These are phyloP conservation scores for Zarea fungicola DNA, from an alignment of 2,329 filamentous ascomycete species.

Conservation along the genomic window DNA sequence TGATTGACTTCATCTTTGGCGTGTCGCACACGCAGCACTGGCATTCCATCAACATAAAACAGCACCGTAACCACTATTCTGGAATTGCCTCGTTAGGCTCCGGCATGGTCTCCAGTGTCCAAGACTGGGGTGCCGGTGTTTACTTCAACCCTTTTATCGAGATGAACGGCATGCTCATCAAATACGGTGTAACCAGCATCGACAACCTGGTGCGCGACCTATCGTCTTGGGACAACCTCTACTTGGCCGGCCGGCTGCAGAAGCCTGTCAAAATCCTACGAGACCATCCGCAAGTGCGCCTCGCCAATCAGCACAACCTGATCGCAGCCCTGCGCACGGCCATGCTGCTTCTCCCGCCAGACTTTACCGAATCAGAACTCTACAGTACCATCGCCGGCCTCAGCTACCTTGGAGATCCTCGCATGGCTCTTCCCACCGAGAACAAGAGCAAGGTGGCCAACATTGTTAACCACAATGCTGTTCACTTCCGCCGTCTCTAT, in stretches of 20 bases:
- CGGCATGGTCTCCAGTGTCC: conserved; percentile 74
- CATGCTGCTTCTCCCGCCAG: conserved; percentile 74
- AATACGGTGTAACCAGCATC: conserved; percentile 95
- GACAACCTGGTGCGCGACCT: conserved; percentile 84
- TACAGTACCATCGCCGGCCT: conserved; percentile 90
- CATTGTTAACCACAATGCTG: conserved; percentile 86
- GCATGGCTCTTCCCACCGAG: conserved; percentile 86
- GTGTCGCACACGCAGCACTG: conserved; percentile 94
- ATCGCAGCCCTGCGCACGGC: conserved; percentile 87
- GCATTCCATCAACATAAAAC: conserved; percentile 85
- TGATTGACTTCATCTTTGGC: conserved; percentile 98
- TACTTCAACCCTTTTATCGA: conserved; percentile 97
- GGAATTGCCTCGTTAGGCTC: conserved; percentile 78
- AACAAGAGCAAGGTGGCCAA: conserved; percentile 90
- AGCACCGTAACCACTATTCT: conserved; percentile 92
- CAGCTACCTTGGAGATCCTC: conserved; percentile 92
- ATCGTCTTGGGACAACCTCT: conserved; percentile 87
- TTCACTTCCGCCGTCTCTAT: conserved; percentile 88
- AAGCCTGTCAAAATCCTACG: conserved; percentile 97
- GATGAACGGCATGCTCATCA: conserved; percentile 92
- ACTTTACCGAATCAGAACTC: conserved; percentile 81
- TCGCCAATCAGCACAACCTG: conserved; percentile 94
- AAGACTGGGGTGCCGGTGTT: conserved; percentile 90
- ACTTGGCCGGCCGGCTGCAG: conserved; percentile 91
- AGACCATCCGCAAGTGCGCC: conserved; percentile 84